Percentiles rank a stretch among this genome's conserved stretches.
Conservation (phyloP, 225 moss, liverwort and hornwort genomes). For the Anthoceros angustus region DNA sequence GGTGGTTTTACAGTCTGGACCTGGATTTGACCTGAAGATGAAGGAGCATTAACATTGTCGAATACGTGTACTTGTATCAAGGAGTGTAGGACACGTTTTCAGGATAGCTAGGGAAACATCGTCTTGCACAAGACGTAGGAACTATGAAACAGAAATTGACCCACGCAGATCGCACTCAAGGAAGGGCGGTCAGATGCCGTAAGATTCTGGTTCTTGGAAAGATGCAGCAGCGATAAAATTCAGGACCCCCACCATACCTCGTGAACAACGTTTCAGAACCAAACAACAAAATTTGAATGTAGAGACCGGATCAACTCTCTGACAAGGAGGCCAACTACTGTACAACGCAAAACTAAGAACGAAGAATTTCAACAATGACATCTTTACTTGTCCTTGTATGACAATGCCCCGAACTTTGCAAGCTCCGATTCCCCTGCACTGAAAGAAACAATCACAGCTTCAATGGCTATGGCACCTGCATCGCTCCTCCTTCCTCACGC, state of each 20-base stretch:
- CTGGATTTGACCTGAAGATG: background rate
- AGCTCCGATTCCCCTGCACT: background rate
- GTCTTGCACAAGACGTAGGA: too few relatives aligned
- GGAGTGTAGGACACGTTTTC: too few relatives aligned
- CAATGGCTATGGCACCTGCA: background rate
- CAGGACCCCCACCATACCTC: too few relatives aligned
- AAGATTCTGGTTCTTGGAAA: too few relatives aligned
- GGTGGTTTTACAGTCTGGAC: slow-evolving; percentile 62
- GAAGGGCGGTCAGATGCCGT: too few relatives aligned
- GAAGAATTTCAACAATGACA: background rate
- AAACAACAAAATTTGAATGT: background rate
- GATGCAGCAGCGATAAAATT: too few relatives aligned
- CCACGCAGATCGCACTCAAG: too few relatives aligned
- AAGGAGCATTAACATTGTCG: background rate
- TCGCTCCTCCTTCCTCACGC: background rate
- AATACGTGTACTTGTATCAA: background rate
- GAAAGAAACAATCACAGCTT: background rate
- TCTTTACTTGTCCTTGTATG: background rate
- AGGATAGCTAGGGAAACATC: too few relatives aligned
- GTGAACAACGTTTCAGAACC: background rate
- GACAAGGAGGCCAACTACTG: too few relatives aligned
- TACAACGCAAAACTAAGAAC: too few relatives aligned
- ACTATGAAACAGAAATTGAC: too few relatives aligned
- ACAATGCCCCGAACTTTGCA: background rate
- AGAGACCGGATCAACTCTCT: background rate